Evolutionary conservation across 2,329 filamentous ascomycete species (phyloP).

Genomic region (Botryosphaeria dothidea): DNA sequence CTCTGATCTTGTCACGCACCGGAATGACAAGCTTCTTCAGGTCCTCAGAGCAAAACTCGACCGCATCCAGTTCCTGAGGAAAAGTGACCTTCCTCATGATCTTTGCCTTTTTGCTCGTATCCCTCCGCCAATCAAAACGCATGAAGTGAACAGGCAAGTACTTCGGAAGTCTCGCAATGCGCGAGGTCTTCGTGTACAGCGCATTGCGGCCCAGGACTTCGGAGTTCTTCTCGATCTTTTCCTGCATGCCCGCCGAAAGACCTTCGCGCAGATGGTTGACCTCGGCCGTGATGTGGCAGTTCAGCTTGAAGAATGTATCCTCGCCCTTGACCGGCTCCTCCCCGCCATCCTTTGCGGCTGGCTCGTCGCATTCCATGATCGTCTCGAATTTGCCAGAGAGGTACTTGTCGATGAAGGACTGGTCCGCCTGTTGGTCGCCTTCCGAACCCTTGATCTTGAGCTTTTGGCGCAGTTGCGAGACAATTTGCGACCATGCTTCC

Average conservation of each 20-base stretch:
- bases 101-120: conserved; percentile 97
- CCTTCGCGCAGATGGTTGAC: conserved; percentile 93
- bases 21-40: conserved; percentile 80
- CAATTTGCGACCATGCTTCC: conserved; percentile 95
- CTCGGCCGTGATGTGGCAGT: conserved; percentile 87
- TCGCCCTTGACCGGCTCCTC: conserved; percentile 68
- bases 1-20: conserved; percentile 93
- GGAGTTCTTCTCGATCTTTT: conserved; percentile 90
- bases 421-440: conserved; percentile 28
- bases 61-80: conserved; percentile 85
- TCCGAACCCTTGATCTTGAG: conserved; percentile 63
- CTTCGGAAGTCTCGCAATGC: conserved; percentile 86
- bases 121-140: conserved; percentile 95
- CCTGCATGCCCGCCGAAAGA: conserved; percentile 75
- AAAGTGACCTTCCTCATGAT: conserved; percentile 99
- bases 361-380: conserved; percentile 79
- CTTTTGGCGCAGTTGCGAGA: conserved; percentile 78
- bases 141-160: conserved; percentile 97
- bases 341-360: conserved; percentile 70
- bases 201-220: conserved; percentile 75
- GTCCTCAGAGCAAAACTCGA: conserved; percentile 94
- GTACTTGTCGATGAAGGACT: conserved; percentile 87
- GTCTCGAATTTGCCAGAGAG: conserved; percentile 81
- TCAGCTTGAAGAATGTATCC: conserved; percentile 86
- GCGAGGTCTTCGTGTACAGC: conserved; percentile 85